phyloP scores from a whole-genome alignment of 768 basidiomycete genomes.

The Epithele typhae region DNA sequence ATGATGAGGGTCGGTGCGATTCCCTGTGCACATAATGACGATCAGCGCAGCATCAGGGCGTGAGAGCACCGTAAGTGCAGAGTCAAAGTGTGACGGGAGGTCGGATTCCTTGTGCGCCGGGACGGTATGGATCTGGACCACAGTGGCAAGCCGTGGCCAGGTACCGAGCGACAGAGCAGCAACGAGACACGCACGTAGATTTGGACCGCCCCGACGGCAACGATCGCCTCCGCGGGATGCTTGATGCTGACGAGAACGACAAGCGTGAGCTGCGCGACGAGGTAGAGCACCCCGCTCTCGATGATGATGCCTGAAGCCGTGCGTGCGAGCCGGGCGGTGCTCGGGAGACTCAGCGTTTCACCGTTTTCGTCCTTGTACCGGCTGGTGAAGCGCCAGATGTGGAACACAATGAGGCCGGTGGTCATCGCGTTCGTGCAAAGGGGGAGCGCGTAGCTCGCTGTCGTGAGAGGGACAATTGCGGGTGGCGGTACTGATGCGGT shows the following conservation, averaged over 20 bases:
- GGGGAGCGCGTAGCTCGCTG: conserved; percentile 34
- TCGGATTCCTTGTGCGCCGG: background rate
- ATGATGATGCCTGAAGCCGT: conserved; percentile 28
- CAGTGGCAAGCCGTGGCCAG: background rate
- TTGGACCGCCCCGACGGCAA: conserved; percentile 33
- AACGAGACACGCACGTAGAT: conserved; percentile 38
- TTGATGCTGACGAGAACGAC: conserved; percentile 32
- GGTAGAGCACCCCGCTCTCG: conserved; percentile 36
- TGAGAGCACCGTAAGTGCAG: too few relatives aligned
- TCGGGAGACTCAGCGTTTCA: background rate
- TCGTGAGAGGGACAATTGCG: conserved; percentile 1
- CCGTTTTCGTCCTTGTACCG: conserved; percentile 9
- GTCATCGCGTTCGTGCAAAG: conserved; percentile 39
- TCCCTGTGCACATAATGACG: too few relatives aligned
- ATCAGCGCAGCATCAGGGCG: too few relatives aligned
- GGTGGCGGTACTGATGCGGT: background rate
- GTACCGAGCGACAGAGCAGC: too few relatives aligned
- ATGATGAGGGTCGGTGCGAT: conserved; percentile 18
- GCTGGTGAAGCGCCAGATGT: conserved; percentile 24
- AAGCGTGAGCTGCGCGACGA: conserved; percentile 34
- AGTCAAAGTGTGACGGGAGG: background rate
- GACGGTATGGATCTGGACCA: background rate
- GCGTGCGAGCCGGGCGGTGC: background rate
- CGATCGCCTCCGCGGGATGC: conserved; percentile 30
- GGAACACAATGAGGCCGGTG: conserved; percentile 36